phyloP scores from a whole-genome alignment of 2,329 filamentous ascomycete species.

The Fusarium sp. region DNA sequence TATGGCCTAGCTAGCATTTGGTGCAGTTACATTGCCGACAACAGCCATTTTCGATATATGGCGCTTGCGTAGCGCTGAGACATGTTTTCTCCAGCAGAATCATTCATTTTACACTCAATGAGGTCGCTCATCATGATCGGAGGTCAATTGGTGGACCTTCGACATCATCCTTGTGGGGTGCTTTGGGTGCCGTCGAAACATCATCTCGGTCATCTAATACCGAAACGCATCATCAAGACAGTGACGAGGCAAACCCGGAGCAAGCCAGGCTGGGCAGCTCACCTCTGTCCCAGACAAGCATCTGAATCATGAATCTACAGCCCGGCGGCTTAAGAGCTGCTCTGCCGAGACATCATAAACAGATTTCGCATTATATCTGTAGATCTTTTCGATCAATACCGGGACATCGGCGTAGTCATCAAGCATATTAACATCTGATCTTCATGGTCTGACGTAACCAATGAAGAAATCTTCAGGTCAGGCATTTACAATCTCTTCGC shows the following conservation, averaged over 20 bases:
- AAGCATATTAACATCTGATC: background rate
- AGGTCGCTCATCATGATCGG: conserved; percentile 31
- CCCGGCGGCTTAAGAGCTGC: background rate
- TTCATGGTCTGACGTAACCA: background rate
- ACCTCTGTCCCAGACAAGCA: background rate
- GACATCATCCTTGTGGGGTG: conserved; percentile 28
- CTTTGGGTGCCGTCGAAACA: conserved; percentile 11
- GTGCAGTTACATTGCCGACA: conserved; percentile 26
- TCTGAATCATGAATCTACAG: background rate
- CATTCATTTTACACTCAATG: conserved; percentile 11
- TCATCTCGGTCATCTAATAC: conserved; percentile 36
- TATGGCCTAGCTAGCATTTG: conserved; percentile 19
- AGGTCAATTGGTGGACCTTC: conserved; percentile 24
- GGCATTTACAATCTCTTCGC: background rate
- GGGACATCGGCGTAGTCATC: background rate
- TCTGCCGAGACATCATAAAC: too few relatives aligned
- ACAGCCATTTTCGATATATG: conserved; percentile 28
- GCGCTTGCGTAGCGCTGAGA: conserved; percentile 16
- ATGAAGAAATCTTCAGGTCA: conserved; percentile 7
- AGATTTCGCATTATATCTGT: background rate
- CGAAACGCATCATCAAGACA: conserved; percentile 27
- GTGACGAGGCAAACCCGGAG: conserved; percentile 27
- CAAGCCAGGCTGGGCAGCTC: background rate
- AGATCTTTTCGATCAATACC: conserved; percentile 1
- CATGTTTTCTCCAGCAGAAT: conserved; percentile 6